These are phyloP conservation scores for Colletotrichum sp. DNA, from an alignment of 2,329 filamentous ascomycete genomes.

Conservation along the genomic window DNA sequence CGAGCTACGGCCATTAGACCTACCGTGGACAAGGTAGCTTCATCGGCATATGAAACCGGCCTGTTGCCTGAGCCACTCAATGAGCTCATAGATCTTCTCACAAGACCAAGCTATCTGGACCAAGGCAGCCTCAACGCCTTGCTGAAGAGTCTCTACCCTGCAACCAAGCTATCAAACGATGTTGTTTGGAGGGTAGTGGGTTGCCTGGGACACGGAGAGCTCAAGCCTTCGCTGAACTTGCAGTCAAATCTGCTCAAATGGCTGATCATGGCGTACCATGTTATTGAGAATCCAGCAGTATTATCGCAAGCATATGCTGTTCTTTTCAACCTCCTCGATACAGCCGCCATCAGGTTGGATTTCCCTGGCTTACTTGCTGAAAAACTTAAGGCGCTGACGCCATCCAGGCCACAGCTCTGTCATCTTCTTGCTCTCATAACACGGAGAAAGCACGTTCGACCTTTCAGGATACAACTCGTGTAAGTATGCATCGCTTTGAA, in stretches of 20 bases:
- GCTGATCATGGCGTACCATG: conserved; percentile 78
- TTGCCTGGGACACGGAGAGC: conserved; percentile 77
- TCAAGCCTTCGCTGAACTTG: conserved; percentile 73
- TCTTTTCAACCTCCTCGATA: conserved; percentile 83
- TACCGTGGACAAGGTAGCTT: conserved; percentile 66
- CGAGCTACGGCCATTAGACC: conserved; percentile 67
- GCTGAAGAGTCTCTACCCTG: conserved; percentile 78
- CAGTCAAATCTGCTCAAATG: conserved; percentile 78
- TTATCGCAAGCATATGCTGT: conserved; percentile 76
- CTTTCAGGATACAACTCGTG: conserved; percentile 82
- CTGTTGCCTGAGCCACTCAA: conserved; percentile 65
- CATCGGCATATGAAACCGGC: conserved; percentile 71
- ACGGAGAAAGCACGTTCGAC: conserved; percentile 80
- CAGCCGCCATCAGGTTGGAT: conserved; percentile 71
- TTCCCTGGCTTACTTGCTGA: neutral
- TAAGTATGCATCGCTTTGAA: conserved; percentile 38
- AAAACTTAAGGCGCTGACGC: conserved; percentile 24
- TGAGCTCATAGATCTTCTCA: conserved; percentile 70
- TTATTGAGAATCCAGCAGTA: conserved; percentile 66
- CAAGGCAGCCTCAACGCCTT: conserved; percentile 75
- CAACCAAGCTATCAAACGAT: conserved; percentile 64
- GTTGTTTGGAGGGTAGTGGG: conserved; percentile 71
- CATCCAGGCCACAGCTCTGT: conserved; percentile 64
- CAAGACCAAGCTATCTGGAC: conserved; percentile 72
- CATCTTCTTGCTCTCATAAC: conserved; percentile 82